phyloP scores from a whole-genome alignment of 2,329 filamentous ascomycete species.

The Raffaelea albimanens region DNA sequence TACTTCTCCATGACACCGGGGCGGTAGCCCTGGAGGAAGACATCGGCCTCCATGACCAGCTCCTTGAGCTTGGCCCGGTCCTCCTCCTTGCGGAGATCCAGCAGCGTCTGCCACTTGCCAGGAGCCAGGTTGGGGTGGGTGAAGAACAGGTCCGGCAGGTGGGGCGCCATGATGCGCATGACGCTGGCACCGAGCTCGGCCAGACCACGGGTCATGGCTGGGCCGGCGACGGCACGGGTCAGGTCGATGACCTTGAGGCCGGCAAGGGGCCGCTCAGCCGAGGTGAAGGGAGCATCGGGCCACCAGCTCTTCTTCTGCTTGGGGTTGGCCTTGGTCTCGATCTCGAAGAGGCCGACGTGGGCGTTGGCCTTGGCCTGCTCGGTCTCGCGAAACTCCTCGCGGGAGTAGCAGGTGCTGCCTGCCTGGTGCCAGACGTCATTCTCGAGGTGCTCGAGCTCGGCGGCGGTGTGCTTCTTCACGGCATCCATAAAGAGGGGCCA shows the following conservation, averaged over 20 bases:
- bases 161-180: conserved; percentile 30
- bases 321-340: background rate
- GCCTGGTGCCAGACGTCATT: conserved; percentile 30
- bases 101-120: conserved; percentile 31
- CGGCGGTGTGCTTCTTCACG: conserved; percentile 20
- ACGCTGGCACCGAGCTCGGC: conserved; percentile 35
- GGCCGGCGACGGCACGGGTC: conserved; percentile 34
- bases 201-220: conserved; percentile 29
- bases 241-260: conserved; percentile 40
- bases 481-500: conserved; percentile 22
- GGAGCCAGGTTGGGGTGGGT: conserved; percentile 30
- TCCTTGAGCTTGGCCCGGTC: conserved; percentile 27
- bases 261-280: conserved; percentile 26
- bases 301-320: conserved; percentile 8
- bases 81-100: conserved; percentile 32
- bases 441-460: conserved; percentile 27
- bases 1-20: conserved; percentile 28
- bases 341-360: background rate
- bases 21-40: conserved; percentile 45
- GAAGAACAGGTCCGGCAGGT: conserved; percentile 29
- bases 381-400: conserved; percentile 30
- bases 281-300: background rate
- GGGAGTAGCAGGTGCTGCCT: conserved; percentile 33
- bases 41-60: conserved; percentile 30
- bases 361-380: conserved; percentile 13